Conservation (phyloP, 345 rosid genomes). For the Camelina sativa region DNA sequence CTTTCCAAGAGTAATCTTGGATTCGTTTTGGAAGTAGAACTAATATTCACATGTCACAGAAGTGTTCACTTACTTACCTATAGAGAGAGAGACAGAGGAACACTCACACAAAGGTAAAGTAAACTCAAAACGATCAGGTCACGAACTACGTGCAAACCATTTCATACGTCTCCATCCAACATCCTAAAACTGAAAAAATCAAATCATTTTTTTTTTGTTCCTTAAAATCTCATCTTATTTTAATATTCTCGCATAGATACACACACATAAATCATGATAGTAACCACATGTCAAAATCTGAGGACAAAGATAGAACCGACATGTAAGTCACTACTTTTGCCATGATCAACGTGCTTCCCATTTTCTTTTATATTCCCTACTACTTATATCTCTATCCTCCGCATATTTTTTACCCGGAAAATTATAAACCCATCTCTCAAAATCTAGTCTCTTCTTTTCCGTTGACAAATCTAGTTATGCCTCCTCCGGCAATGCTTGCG, state of each 20-base stretch:
- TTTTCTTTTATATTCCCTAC: conserved; percentile 6
- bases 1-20: not conserved
- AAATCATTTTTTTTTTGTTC: not conserved
- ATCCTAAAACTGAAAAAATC: conserved; percentile 13
- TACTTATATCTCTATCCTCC: conserved; percentile 33
- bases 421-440: conserved; percentile 17
- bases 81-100: not conserved
- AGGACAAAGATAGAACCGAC: conserved; percentile 31
- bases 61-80: not conserved
- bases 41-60: conserved; percentile 11
- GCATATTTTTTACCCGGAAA: conserved; percentile 26
- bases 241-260: not conserved
- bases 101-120: not conserved
- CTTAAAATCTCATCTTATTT: not conserved
- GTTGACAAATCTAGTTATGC: conserved; percentile 19
- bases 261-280: conserved; percentile 15
- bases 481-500: conserved; percentile 40
- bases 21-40: conserved; percentile 2
- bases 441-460: not conserved
- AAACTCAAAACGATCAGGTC: conserved; percentile 6
- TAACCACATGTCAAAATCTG: conserved; percentile 37
- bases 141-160: conserved; percentile 41
- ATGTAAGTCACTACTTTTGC: conserved; percentile 44
- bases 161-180: conserved; percentile 28
- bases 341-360: conserved; percentile 42